Evolutionary conservation across 2,329 filamentous ascomycete species (phyloP).

Genomic region (Myriosclerotinia duriaeana): DNA sequence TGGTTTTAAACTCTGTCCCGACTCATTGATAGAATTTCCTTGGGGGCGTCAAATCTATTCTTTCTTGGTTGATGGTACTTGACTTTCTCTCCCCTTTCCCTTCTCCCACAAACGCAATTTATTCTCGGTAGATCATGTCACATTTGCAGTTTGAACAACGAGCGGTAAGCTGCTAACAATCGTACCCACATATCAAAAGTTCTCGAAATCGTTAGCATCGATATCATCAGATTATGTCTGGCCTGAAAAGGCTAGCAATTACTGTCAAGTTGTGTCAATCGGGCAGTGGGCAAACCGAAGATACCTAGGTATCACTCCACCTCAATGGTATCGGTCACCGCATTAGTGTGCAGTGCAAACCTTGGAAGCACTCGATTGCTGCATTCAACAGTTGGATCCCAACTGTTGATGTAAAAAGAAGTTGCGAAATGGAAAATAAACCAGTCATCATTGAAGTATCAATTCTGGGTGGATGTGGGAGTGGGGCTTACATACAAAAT

Average conservation of each 20-base stretch:
- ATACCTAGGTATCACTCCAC: background rate
- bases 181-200: background rate
- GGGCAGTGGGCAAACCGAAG: background rate
- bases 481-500: background rate
- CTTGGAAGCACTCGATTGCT: background rate
- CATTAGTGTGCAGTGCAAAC: background rate
- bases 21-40: rapidly evolving
- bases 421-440: background rate
- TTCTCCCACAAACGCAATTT: background rate
- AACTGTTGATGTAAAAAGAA: background rate
- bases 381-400: background rate
- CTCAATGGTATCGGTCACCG: background rate
- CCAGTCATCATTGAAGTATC: background rate
- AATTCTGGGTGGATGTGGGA: background rate
- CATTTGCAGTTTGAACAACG: background rate
- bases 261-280: constrained; percentile 3
- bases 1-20: background rate
- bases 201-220: background rate
- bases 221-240: background rate
- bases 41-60: no score
- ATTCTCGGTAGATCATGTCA: background rate
- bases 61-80: no score
- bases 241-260: background rate
- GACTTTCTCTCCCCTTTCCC: no score
- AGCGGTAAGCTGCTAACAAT: background rate